Evolutionary conservation across 768 basidiomycete genomes (phyloP).

Genomic region (Leccinum pellstonianum): DNA sequence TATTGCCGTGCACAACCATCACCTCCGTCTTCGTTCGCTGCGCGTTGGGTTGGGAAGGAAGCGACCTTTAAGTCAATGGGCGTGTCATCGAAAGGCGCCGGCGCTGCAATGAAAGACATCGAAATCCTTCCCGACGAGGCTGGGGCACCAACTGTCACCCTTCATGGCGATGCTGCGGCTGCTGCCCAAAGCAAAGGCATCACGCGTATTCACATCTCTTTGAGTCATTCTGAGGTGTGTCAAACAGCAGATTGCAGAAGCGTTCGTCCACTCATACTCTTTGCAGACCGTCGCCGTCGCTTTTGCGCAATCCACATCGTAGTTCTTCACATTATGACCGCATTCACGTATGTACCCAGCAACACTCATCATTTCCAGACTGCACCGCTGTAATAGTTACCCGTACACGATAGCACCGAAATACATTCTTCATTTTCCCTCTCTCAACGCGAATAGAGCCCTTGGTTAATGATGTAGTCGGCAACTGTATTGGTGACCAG

Average conservation of each 20-base stretch:
- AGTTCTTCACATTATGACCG: background rate
- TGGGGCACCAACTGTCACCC: conserved; percentile 76
- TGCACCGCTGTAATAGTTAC: conserved; percentile 2
- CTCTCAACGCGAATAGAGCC: conserved; percentile 39
- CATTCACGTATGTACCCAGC: conserved; percentile 1
- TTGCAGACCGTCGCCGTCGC: conserved; percentile 78
- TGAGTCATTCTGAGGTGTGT: conserved; percentile 91
- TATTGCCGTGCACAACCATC: conserved; percentile 90
- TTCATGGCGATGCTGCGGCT: conserved; percentile 77
- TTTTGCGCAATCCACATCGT: conserved; percentile 71
- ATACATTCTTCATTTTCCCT: conserved; percentile 8
- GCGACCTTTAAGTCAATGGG: conserved; percentile 96
- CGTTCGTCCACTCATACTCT: conserved; percentile 18
- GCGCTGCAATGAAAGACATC: conserved; percentile 94
- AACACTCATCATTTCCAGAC: background rate
- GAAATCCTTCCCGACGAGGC: conserved; percentile 81
- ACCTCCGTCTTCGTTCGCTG: conserved; percentile 87
- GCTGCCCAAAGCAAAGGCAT: conserved; percentile 75
- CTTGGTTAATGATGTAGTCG: conserved; percentile 48
- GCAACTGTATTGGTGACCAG: conserved; percentile 48
- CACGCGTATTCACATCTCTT: conserved; percentile 71
- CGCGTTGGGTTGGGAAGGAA: conserved; percentile 97
- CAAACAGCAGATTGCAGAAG: background rate
- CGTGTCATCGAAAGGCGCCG: conserved; percentile 87
- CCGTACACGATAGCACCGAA: conserved; percentile 9